A percentile compares a stretch with the other conserved stretches of the same genome.
Evolutionary conservation across 2,329 filamentous ascomycete genomes (phyloP).

Genomic region (Trichoderma afroharzianum): DNA sequence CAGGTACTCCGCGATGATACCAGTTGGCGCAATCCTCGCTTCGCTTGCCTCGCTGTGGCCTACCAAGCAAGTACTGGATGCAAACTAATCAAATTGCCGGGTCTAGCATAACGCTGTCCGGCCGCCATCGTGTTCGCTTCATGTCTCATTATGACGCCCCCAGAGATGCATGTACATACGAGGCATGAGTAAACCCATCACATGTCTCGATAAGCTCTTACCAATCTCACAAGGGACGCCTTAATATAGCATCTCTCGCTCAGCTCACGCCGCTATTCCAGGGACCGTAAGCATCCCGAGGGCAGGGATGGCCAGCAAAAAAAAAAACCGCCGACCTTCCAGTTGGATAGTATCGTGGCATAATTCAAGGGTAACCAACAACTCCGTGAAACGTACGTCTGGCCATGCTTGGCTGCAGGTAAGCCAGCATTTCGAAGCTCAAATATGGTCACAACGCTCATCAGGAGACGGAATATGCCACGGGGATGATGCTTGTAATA

Average conservation of each 20-base stretch:
- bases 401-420: neutral
- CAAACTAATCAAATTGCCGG: neutral
- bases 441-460: neutral
- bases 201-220: neutral
- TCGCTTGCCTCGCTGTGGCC: neutral
- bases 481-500: neutral
- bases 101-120: neutral
- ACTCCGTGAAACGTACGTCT: neutral
- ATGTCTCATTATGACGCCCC: neutral
- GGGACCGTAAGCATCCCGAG: neutral
- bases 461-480: neutral
- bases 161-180: neutral
- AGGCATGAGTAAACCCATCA: neutral
- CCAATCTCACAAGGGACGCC: neutral
- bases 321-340: neutral
- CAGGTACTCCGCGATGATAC: neutral
- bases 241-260: neutral
- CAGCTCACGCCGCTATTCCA: neutral
- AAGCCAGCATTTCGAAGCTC: neutral
- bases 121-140: neutral
- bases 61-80: neutral
- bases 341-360: neutral
- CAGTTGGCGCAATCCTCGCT: neutral
- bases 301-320: neutral
- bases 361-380: neutral